These are phyloP conservation scores for Lactifluus piperatus DNA, from an alignment of 768 basidiomycete species.

Conservation along the genomic window DNA sequence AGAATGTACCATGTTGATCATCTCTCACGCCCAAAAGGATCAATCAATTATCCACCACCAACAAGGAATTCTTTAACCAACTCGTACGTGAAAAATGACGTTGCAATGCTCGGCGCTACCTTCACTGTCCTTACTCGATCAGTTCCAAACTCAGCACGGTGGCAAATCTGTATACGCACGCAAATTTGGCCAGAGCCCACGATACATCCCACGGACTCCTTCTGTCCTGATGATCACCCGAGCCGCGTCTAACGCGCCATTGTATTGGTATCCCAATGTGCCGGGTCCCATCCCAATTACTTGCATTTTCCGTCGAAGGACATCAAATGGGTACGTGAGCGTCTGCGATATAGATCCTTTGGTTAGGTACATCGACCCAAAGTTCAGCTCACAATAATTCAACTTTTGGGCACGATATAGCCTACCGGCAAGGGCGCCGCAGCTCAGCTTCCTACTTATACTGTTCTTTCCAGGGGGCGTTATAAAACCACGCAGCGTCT, in stretches of 20 bases:
- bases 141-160: constrained; percentile 2
- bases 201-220: constrained; percentile 70
- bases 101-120: constrained; percentile 86
- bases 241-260: constrained; percentile 74
- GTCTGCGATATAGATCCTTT: constrained; percentile 90
- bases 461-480: constrained; percentile 76
- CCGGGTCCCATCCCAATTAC: constrained; percentile 66
- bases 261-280: constrained; percentile 55
- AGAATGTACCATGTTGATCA: constrained; percentile 7
- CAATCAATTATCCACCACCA: constrained; percentile 24
- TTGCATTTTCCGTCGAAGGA: constrained; percentile 93
- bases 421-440: constrained; percentile 81
- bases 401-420: constrained; percentile 1
- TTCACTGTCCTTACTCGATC: constrained; percentile 46
- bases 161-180: constrained; percentile 40
- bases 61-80: constrained; percentile 46
- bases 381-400: constrained; percentile 5
- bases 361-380: not conserved
- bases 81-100: constrained; percentile 80
- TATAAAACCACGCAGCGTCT: constrained; percentile 63
- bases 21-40: constrained; percentile 7
- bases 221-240: constrained; percentile 59
- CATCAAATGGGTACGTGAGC: constrained; percentile 93
- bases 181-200: constrained; percentile 84
- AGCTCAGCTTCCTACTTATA: constrained; percentile 60